A percentile compares a stretch with the other conserved stretches of the same genome.
Conservation (phyloP, 331 rosid genomes). For the Quercus tomentella region DNA sequence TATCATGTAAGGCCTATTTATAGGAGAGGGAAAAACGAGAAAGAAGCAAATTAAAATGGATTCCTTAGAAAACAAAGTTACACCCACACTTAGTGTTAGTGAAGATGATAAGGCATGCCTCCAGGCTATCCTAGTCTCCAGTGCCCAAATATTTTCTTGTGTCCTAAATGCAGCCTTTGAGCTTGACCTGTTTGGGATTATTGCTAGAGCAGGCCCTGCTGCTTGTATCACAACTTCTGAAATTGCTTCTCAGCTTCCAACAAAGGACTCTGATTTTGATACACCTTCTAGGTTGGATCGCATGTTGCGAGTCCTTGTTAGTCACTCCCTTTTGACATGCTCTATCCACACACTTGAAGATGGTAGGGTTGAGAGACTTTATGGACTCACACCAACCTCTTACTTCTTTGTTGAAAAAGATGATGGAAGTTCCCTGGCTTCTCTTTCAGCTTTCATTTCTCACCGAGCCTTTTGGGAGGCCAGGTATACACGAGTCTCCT, state of each 20-base stretch:
- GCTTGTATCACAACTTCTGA: slow-evolving; percentile 3
- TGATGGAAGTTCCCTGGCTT: background rate
- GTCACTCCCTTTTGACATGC: slow-evolving; percentile 10
- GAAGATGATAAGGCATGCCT: slow-evolving; percentile 18
- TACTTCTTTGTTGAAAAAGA: background rate
- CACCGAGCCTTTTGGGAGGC: too few species aligned
- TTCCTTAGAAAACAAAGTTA: too few species aligned
- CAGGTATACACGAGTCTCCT: too few species aligned
- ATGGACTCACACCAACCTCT: background rate
- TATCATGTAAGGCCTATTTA: too few species aligned
- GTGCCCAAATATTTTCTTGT: background rate
- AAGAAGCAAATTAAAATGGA: too few species aligned
- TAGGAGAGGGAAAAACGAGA: too few species aligned
- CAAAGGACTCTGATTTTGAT: slow-evolving; percentile 2
- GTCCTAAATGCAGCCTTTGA: slow-evolving; percentile 18
- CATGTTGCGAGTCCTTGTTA: slow-evolving; percentile 13
- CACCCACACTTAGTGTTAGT: background rate
- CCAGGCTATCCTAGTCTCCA: slow-evolving; percentile 6
- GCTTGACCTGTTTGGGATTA: background rate
- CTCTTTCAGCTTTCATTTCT: background rate
- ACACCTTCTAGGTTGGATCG: slow-evolving; percentile 4
- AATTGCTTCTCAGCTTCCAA: slow-evolving; percentile 10
- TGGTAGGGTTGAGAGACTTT: slow-evolving; percentile 16
- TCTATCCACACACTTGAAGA: background rate
- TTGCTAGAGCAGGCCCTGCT: background rate